A percentile compares a stretch with the other conserved stretches of the same genome.
These are phyloP conservation scores for Colletotrichum incanum DNA, from an alignment of 2,329 filamentous ascomycete genomes.

Conservation along the genomic window DNA sequence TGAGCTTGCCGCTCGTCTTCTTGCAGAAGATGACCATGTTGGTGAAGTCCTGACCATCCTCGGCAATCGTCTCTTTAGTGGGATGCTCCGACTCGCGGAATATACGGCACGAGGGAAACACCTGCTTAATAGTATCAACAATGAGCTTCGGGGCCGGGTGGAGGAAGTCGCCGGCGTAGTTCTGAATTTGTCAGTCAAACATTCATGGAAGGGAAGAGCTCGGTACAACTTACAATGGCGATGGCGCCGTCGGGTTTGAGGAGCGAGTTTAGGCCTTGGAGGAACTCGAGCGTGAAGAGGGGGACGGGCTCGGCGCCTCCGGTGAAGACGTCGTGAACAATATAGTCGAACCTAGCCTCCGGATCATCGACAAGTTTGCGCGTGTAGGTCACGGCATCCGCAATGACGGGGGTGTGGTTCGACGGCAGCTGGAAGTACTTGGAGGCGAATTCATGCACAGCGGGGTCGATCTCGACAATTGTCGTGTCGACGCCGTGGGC, in stretches of 20 bases:
- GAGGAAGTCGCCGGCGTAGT: conserved; percentile 92
- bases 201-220: background rate
- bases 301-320: conserved; percentile 92
- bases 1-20: conserved; percentile 69
- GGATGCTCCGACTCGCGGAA: conserved; percentile 83
- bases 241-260: conserved; percentile 86
- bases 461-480: conserved; percentile 93
- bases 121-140: conserved; percentile 83
- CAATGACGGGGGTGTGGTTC: conserved; percentile 85
- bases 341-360: conserved; percentile 82
- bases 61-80: conserved; percentile 63
- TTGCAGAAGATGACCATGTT: conserved; percentile 98
- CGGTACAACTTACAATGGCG: conserved; percentile 79
- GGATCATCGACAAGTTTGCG: conserved; percentile 59
- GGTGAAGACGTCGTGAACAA: conserved; percentile 98
- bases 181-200: conserved; percentile 65
- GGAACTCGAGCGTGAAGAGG: conserved; percentile 90
- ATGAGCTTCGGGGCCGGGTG: conserved; percentile 84
- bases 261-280: conserved; percentile 78
- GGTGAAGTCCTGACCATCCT: conserved; percentile 80
- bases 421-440: conserved; percentile 86
- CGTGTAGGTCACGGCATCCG: conserved; percentile 84
- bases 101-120: conserved; percentile 92
- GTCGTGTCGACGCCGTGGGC: conserved; percentile 93
- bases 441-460: conserved; percentile 85